These are phyloP conservation scores for Cyberlindnera japonica DNA, from an alignment of 805 yeast species.

Conservation along the genomic window DNA sequence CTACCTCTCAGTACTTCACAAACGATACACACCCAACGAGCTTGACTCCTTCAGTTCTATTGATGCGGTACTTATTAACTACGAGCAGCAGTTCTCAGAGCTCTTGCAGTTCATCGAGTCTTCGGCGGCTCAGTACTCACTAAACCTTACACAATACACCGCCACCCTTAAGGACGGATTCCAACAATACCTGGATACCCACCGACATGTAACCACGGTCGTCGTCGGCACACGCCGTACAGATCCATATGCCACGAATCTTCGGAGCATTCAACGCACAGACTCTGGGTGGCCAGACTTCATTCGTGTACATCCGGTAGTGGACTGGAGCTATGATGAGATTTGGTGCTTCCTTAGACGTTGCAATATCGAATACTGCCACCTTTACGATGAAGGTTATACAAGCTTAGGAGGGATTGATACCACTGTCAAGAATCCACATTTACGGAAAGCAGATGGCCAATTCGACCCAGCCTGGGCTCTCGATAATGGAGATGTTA, in stretches of 20 bases:
- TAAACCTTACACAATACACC: constrained; percentile 41
- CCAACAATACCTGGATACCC: constrained; percentile 47
- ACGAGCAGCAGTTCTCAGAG: constrained; percentile 68
- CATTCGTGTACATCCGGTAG: constrained; percentile 78
- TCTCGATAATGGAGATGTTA: constrained; percentile 57
- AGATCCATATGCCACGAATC: constrained; percentile 74
- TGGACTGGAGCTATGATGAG: constrained; percentile 81
- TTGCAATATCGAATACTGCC: constrained; percentile 63
- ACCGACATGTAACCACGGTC: constrained; percentile 62
- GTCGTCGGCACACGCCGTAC: constrained; percentile 84
- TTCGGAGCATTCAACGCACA: constrained; percentile 64
- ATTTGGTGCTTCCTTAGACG: constrained; percentile 78
- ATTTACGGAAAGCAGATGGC: constrained; percentile 32
- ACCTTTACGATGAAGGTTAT: constrained; percentile 76
- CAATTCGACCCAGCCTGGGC: constrained; percentile 50
- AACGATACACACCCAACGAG: constrained; percentile 19
- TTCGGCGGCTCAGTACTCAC: constrained; percentile 51
- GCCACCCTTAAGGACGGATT: constrained; percentile 63
- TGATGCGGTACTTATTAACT: constrained; percentile 70
- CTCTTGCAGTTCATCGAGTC: constrained; percentile 60
- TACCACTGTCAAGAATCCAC: constrained; percentile 72
- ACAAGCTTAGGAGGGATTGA: constrained; percentile 84
- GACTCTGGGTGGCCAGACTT: constrained; percentile 93
- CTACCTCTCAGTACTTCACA: constrained; percentile 54
- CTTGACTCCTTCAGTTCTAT: constrained; percentile 30